Evolutionary conservation across 108 stramenopile species (phyloP), one percentile per base, ranked within the genome.

Genomic region (Pseudonitzschia delicatissima): DNA sequence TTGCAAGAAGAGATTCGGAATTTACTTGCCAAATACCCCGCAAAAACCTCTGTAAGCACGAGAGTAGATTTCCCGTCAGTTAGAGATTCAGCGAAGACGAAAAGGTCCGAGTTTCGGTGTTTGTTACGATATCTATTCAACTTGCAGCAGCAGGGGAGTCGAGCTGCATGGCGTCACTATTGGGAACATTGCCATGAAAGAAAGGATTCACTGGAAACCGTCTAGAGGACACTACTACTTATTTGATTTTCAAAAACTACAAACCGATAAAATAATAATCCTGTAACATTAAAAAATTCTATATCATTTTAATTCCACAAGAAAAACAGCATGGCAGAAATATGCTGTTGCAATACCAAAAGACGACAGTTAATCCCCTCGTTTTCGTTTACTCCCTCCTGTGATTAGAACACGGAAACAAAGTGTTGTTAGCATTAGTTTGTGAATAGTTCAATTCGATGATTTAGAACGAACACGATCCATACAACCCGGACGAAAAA

Each of bases 1-100:
- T 9, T 91, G 83, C 62, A 99, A 99, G 82, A 98, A 96, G 71
- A 79, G 99, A 53, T 98, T 96, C 79, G 94, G 96, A 44, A 77
- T 98, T 49, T 96, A 99, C 69, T 88, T 96, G 51, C 97, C 98
- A 32, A 90, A 94, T 68, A 65, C 73, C 64, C 87, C 91, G 17
- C 82, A 78, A 45, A 87, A 91, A 59, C 82, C 83, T n/a, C 39
- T 90, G 40, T 90, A 82, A 82, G n/a, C 23, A n/a, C n/a, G 8
- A 8, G 11, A 48, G 23, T 21, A 48, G 3, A 48, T 48, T 48
- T 2, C n/a, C 42, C 23, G 20, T 18, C 17, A 48, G 47, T 17
- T 18, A 48, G 2, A 48, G 20, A 21, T n/a, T n/a, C n/a, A n/a
- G n/a, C n/a, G n/a, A n/a, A n/a, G n/a, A n/a, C n/a, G n/a, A n/a